A percentile compares a stretch with the other conserved stretches of the same genome.
Evolutionary conservation across 352 stramenopile genomes (phyloP).

Genomic region (Phytophthora kernoviae): DNA sequence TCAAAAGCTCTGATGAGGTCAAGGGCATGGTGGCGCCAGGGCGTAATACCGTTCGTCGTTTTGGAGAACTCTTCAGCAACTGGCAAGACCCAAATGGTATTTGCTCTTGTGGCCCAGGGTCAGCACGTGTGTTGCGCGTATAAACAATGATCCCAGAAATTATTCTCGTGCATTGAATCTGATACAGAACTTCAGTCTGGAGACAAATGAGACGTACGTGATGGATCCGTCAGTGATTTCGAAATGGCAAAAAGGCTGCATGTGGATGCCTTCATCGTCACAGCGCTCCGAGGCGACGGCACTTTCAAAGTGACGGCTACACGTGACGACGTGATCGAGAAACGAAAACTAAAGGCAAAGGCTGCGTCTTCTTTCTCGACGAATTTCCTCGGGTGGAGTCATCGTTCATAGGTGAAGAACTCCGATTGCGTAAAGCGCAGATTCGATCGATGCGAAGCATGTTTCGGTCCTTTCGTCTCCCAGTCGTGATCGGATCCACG

Average conservation of each 20-base stretch:
- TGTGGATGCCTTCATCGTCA: slow-evolving; percentile 2
- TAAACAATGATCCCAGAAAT: not conserved
- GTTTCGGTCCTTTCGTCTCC: slow-evolving; percentile 6
- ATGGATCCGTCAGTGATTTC: not conserved
- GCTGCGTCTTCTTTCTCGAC: slow-evolving; percentile 4
- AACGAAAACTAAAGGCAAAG: not conserved
- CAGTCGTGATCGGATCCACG: slow-evolving; percentile 4
- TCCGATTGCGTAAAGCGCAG: not conserved
- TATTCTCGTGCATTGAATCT: not conserved
- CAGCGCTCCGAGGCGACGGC: not conserved
- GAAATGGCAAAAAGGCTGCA: not conserved
- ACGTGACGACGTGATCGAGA: not conserved
- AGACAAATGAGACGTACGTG: too few relatives aligned
- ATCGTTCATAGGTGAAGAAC: not conserved
- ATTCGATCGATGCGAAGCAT: slow-evolving; percentile 1
- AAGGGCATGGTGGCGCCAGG: not conserved
- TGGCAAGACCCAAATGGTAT: not conserved
- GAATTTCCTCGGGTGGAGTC: slow-evolving; percentile 5
- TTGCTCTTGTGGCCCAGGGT: not conserved
- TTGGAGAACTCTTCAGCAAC: not conserved
- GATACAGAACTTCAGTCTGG: not conserved
- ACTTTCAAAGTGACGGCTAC: not conserved
- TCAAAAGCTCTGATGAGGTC: not conserved
- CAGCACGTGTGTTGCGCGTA: not conserved
- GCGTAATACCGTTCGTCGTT: not conserved